Evolutionary conservation across 495 filamentous ascomycete species (phyloP).

Genomic region (Bryoglossum gracile): DNA sequence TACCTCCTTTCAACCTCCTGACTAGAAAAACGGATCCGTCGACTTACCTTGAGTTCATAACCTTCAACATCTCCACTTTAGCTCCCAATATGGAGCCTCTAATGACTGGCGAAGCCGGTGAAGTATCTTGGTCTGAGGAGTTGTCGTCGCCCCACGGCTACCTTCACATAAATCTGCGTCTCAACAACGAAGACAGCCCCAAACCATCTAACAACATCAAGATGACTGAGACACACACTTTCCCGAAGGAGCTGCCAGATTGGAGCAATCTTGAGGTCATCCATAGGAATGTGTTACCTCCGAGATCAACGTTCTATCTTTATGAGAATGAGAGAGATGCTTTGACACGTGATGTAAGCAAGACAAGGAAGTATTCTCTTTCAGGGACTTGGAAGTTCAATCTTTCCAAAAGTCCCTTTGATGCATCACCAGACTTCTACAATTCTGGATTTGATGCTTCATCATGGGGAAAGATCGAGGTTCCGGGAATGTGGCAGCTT

Average conservation of each 20-base stretch:
- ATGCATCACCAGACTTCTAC: slow-evolving; percentile 13
- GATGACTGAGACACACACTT: slow-evolving; percentile 18
- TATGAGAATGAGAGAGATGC: slow-evolving; percentile 34
- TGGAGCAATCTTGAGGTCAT: slow-evolving; percentile 56
- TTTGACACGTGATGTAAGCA: slow-evolving; percentile 21
- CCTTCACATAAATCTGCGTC: slow-evolving; percentile 1
- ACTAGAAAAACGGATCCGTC: too few species aligned
- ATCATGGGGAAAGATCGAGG: slow-evolving; percentile 49
- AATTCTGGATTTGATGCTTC: slow-evolving; percentile 13
- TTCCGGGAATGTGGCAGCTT: slow-evolving; percentile 66
- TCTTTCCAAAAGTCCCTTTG: slow-evolving; percentile 20
- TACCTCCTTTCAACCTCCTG: not conserved
- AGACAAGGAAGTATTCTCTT: slow-evolving; percentile 32
- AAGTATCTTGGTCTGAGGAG: slow-evolving; percentile 1
- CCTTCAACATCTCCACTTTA: too few species aligned
- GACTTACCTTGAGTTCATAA: too few species aligned
- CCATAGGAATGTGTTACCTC: slow-evolving; percentile 54
- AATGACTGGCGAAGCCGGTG: not conserved
- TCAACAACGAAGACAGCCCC: not conserved
- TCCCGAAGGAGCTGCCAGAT: slow-evolving; percentile 28
- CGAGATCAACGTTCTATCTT: slow-evolving; percentile 53
- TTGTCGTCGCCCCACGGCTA: not conserved
- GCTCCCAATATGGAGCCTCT: not conserved
- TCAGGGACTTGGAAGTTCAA: slow-evolving; percentile 54
- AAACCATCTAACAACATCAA: not conserved